Evolutionary conservation across 2,329 filamentous ascomycete genomes (phyloP).

Genomic region (Fusarium sp.): DNA sequence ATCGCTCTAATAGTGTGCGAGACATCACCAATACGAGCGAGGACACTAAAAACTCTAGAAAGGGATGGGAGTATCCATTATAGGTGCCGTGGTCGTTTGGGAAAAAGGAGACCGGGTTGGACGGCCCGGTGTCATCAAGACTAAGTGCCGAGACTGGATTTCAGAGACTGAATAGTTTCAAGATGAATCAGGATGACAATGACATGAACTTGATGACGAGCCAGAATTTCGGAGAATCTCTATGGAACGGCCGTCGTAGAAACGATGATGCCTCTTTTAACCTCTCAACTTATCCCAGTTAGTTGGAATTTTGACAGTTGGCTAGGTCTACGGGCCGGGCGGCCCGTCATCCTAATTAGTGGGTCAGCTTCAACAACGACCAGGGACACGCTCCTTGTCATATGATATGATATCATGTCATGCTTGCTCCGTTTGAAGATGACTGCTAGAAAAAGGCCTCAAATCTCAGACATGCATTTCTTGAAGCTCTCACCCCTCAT

Average conservation of each 20-base stretch:
- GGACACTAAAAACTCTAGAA: accelerated
- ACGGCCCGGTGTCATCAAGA: background rate
- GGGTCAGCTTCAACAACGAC: background rate
- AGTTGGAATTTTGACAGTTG: background rate
- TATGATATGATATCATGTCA: background rate
- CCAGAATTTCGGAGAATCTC: too few relatives aligned
- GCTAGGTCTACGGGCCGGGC: background rate
- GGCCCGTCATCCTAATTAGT: background rate
- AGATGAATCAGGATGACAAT: background rate
- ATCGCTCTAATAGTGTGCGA: accelerated
- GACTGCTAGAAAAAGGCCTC: background rate
- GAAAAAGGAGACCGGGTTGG: too few relatives aligned
- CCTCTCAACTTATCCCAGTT: too few relatives aligned
- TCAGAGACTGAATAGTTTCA: background rate
- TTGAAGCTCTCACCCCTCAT: background rate
- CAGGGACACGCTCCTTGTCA: background rate
- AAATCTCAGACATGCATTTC: accelerated
- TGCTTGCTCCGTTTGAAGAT: too few relatives aligned
- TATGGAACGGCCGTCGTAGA: too few relatives aligned
- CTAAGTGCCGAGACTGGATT: accelerated
- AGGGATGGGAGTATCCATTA: accelerated
- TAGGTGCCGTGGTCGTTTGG: accelerated
- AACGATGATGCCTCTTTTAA: too few relatives aligned
- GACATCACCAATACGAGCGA: background rate
- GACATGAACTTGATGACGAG: accelerated